phyloP scores from a whole-genome alignment of 2,329 filamentous ascomycete species.

The Septoria linicola region DNA sequence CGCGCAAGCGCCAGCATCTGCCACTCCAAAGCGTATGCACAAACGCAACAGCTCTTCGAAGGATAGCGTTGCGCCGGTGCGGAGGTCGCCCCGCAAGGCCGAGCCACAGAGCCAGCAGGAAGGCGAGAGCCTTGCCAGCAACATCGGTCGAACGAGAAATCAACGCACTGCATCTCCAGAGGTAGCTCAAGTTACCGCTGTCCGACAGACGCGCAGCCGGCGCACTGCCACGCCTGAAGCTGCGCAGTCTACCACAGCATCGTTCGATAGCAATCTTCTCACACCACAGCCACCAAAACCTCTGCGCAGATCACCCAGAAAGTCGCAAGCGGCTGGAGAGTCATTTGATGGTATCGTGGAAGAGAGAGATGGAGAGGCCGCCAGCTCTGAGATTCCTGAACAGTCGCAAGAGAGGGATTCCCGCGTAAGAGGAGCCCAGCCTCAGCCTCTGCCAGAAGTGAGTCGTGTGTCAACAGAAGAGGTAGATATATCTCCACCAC shows the following conservation, averaged over 20 bases:
- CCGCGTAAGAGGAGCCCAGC: background rate
- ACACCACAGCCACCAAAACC: slow-evolving; percentile 13
- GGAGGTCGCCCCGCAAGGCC: slow-evolving; percentile 18
- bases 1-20: background rate
- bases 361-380: background rate
- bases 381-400: too few relatives aligned
- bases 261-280: slow-evolving; percentile 15
- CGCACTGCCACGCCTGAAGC: slow-evolving; percentile 5
- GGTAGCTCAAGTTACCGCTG: background rate
- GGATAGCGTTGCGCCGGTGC: slow-evolving; percentile 14
- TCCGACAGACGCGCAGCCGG: background rate
- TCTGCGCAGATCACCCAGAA: slow-evolving; percentile 15
- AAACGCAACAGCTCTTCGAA: slow-evolving; percentile 7
- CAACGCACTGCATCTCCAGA: slow-evolving; percentile 5
- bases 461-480: background rate
- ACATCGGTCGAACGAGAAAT: slow-evolving; percentile 8
- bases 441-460: slow-evolving; percentile 5
- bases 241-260: background rate
- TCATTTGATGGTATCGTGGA: slow-evolving; percentile 4
- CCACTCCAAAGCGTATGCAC: slow-evolving; percentile 13
- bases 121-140: background rate
- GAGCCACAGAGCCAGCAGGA: background rate
- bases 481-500: slow-evolving; percentile 3
- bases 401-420: background rate
- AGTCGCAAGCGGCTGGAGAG: slow-evolving; percentile 11